Conservation (phyloP, 106 monocot species). For the Allium cepa region DNA sequence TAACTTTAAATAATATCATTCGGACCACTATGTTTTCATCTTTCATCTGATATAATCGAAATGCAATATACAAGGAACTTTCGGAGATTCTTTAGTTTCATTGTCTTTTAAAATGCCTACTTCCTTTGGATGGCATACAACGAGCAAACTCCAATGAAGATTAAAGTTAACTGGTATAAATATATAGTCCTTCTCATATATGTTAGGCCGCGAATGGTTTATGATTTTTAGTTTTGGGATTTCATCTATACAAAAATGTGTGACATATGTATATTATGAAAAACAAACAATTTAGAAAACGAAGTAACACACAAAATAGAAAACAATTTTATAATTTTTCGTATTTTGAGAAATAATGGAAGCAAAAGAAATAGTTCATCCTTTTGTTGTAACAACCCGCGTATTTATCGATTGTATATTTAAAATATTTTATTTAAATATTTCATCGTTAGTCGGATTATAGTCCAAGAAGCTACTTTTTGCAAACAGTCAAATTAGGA, state of each 20-base stretch:
- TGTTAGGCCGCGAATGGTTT: constrained; percentile 11
- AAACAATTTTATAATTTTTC: constrained; percentile 39
- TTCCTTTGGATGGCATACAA: constrained; percentile 92
- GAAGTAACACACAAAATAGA: too few species aligned
- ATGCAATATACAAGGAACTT: constrained; percentile 82
- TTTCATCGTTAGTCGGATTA: too few species aligned
- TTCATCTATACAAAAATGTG: too few species aligned
- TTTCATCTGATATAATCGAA: constrained; percentile 84
- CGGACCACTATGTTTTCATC: constrained; percentile 63
- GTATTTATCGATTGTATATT: too few species aligned
- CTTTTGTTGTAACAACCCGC: too few species aligned
- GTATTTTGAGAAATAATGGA: constrained; percentile 75
- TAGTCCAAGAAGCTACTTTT: too few species aligned
- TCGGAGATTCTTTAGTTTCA: constrained; percentile 22
- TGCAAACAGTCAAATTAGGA: too few species aligned
- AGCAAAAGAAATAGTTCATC: constrained; percentile 79
- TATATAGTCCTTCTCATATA: constrained; percentile 90
- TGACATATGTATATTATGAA: too few species aligned
- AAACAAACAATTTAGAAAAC: too few species aligned
- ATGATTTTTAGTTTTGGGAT: too few species aligned
- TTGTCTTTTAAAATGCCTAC: constrained; percentile 40
- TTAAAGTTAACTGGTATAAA: constrained; percentile 97
- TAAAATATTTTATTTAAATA: too few species aligned
- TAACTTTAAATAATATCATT: constrained; percentile 75
- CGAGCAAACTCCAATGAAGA: constrained; percentile 94